Base-by-base conservation (phyloP, 139 green algal species). In the Tetratostichococcus sp. region DNA sequence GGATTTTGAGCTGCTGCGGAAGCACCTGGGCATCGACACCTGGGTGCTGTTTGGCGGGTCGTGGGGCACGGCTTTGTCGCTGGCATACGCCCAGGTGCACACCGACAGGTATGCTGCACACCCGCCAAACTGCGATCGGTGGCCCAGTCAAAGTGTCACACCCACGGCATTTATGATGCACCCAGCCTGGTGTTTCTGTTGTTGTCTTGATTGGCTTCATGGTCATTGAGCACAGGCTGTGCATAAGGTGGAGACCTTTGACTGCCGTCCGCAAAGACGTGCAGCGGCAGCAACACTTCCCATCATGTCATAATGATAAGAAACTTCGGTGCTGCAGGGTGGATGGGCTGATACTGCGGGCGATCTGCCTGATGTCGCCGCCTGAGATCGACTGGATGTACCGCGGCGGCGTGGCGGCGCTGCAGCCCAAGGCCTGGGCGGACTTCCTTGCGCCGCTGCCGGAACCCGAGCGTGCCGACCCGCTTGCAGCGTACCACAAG, bases 371-470 rank as follows among this genome's bases (percentile, higher is more conserved):
- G 17, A 89, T 95, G 85, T 75, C 86, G 14, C 77, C 74, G 1
- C 58, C 68, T 1, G 90, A 95, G 68, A 80, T 95, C 2, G 62
- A 85, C 23, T 95, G 90, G 90, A 86, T 94, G 74, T 92, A 87
- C 72, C 66, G 80, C 0, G 80, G 83, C 16, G 87, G 84, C 14
- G 85, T 74, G 1, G 78, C 43, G 0, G 65, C 77, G 5, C 67
- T 89, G 67, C 78, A 80, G 67, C 84, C 87, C 0, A n/a, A 76
- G 69, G 81, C 77, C 0, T 91, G 83, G 81, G n/a, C 30, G 4
- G 22, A 65, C 1, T 90, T 89, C 39, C 14, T 82, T 1, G 73
- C 57, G 1, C 58, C 77, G n/a, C 50, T 90, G 50, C 19, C 30
- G 0, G 35, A 74, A 11, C 35, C 66, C 1, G 79, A 88, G 76